Conservation (phyloP, 176 grass and related monocot species). For the Urochloa ruziziensis region DNA sequence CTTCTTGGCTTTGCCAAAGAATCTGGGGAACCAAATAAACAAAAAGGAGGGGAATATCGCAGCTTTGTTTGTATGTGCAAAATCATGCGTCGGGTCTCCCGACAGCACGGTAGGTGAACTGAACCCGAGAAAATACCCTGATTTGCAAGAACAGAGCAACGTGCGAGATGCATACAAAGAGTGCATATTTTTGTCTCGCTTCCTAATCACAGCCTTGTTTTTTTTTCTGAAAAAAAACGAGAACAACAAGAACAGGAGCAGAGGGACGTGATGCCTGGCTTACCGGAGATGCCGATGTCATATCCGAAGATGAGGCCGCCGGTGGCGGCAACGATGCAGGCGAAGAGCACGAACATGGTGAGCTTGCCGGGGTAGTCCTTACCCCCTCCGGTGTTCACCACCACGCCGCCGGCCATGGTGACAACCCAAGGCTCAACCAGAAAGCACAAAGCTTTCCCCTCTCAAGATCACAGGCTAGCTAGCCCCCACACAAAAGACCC, state of each 20-base stretch:
- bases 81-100: neutral
- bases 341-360: conserved; percentile 82
- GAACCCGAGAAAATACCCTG: neutral
- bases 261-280: neutral
- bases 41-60: conserved; percentile 9
- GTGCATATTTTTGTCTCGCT: neutral
- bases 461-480: neutral
- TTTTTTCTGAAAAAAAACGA: neutral
- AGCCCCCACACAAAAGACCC: neutral
- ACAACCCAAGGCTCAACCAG: neutral
- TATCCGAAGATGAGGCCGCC: conserved; percentile 97
- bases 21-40: conserved; percentile 6
- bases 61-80: neutral
- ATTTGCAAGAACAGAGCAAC: conserved; percentile 12
- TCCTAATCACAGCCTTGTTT: neutral
- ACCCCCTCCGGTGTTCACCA: conserved; percentile 47
- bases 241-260: neutral
- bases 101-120: neutral
- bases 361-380: conserved; percentile 92
- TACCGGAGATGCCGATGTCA: conserved; percentile 95
- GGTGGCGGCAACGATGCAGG: conserved; percentile 87
- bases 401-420: conserved; percentile 69
- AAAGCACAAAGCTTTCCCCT: neutral
- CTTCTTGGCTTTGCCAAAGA: conserved; percentile 19
- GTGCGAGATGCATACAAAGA: conserved; percentile 7